Evolutionary conservation across 1,139 yeast species (phyloP).

Genomic region (Trichomonascaceae sp.): DNA sequence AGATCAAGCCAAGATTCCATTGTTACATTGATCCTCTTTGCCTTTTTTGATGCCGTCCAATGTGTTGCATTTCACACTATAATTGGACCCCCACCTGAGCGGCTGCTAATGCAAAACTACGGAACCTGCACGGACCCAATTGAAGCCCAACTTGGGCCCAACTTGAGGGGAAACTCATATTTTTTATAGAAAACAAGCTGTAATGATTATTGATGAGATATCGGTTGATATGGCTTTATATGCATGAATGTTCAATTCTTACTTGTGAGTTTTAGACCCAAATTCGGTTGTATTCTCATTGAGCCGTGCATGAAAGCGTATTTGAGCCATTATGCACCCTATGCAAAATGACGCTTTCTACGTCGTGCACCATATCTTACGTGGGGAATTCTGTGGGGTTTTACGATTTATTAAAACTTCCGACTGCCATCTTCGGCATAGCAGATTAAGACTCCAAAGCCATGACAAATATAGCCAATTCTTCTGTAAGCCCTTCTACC

Average conservation of each 20-base stretch:
- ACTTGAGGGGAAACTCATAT: background rate
- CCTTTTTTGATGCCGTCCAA: too few species aligned
- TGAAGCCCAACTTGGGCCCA: background rate
- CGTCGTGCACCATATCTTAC: background rate
- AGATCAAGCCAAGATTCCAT: too few species aligned
- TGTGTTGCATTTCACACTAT: too few species aligned
- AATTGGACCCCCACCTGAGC: background rate
- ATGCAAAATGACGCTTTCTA: too few species aligned
- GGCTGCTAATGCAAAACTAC: background rate
- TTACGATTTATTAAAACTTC: too few species aligned
- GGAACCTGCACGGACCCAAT: background rate
- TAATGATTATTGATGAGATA: background rate
- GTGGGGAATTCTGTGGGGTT: background rate
- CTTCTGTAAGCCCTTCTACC: background rate
- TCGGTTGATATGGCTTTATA: background rate
- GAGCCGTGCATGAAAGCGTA: background rate
- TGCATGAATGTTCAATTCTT: background rate
- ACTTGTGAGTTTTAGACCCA: background rate
- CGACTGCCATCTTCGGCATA: too few species aligned
- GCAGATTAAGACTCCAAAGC: background rate
- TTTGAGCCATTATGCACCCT: background rate
- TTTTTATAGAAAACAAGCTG: background rate
- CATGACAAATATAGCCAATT: background rate
- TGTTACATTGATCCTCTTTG: too few species aligned
- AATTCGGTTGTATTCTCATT: background rate